Conservation (phyloP, 192 early-diverging fungal genomes). For the Rhizoclosmatium globosum region DNA sequence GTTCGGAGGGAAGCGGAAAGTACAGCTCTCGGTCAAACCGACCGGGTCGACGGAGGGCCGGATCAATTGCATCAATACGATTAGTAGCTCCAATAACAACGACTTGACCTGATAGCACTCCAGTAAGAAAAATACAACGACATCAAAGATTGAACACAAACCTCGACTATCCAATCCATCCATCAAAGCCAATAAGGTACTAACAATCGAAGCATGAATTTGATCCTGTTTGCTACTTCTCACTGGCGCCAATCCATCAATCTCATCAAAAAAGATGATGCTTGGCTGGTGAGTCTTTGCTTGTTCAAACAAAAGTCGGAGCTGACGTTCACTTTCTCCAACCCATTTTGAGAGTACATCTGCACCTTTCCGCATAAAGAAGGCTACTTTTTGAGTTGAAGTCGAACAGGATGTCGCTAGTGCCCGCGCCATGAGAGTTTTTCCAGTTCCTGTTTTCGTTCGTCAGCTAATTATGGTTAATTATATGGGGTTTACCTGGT, state of each 20-base stretch:
- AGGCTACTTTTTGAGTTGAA: slow-evolving; percentile 59
- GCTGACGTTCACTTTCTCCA: slow-evolving; percentile 73
- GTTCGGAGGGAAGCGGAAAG: slow-evolving; percentile 67
- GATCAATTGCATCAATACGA: slow-evolving; percentile 78
- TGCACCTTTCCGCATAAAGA: slow-evolving; percentile 77
- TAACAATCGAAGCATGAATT: slow-evolving; percentile 74
- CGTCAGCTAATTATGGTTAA: background rate
- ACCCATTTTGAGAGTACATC: slow-evolving; percentile 81
- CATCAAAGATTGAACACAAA: slow-evolving; percentile 6
- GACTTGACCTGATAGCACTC: slow-evolving; percentile 63
- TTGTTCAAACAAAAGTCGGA: slow-evolving; percentile 73
- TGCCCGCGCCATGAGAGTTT: slow-evolving; percentile 70
- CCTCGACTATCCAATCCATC: slow-evolving; percentile 74
- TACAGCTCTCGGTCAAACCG: slow-evolving; percentile 79
- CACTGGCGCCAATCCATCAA: slow-evolving; percentile 78
- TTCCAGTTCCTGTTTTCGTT: slow-evolving; percentile 66
- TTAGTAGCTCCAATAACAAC: slow-evolving; percentile 83
- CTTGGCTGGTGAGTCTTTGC: slow-evolving; percentile 72
- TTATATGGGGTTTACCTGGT: slow-evolving; percentile 42
- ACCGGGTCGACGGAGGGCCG: slow-evolving; percentile 76
- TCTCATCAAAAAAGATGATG: slow-evolving; percentile 86
- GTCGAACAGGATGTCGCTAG: slow-evolving; percentile 57
- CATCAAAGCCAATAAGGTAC: slow-evolving; percentile 79
- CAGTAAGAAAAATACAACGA: background rate
- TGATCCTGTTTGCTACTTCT: slow-evolving; percentile 72